Conservation (phyloP, 208 protist species). For the Wallacemonas sp. region DNA sequence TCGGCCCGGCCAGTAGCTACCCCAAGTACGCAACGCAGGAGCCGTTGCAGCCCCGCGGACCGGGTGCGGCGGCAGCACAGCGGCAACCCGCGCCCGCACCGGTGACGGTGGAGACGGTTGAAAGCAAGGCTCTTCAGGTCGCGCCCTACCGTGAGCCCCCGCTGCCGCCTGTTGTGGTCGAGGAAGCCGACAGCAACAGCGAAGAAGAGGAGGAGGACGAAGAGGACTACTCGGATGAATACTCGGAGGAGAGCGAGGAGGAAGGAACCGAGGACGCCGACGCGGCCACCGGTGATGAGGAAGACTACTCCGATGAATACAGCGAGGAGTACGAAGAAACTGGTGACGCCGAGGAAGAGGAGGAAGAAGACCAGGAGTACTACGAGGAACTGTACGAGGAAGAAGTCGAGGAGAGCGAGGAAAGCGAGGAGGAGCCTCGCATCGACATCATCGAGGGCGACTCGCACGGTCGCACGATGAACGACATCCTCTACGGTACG, state of each 20-base stretch:
- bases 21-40: neutral
- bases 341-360: no score
- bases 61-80: neutral
- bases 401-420: conserved; percentile 66
- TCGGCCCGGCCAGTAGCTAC: neutral
- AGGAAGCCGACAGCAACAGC: conserved; percentile 20
- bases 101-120: neutral
- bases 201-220: conserved; percentile 24
- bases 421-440: conserved; percentile 68
- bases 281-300: conserved; percentile 10
- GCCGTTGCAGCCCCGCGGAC: conserved; percentile 1
- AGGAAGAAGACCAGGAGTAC: conserved; percentile 27
- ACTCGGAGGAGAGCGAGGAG: conserved; percentile 12
- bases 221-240: conserved; percentile 15
- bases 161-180: neutral
- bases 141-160: conserved; percentile 4
- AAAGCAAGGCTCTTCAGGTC: conserved; percentile 5
- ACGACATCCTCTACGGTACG: conserved; percentile 69
- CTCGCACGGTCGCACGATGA: conserved; percentile 38
- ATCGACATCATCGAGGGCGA: conserved; percentile 74
- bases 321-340: conserved; percentile 10
- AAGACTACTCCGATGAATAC: conserved; percentile 32
- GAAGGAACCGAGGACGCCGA: conserved; percentile 20
- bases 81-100: neutral
- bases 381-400: conserved; percentile 70